Percentiles rank a stretch among this genome's conserved stretches.
Conservation (phyloP, 352 stramenopile species). For the Phytophthora boehmeriae region DNA sequence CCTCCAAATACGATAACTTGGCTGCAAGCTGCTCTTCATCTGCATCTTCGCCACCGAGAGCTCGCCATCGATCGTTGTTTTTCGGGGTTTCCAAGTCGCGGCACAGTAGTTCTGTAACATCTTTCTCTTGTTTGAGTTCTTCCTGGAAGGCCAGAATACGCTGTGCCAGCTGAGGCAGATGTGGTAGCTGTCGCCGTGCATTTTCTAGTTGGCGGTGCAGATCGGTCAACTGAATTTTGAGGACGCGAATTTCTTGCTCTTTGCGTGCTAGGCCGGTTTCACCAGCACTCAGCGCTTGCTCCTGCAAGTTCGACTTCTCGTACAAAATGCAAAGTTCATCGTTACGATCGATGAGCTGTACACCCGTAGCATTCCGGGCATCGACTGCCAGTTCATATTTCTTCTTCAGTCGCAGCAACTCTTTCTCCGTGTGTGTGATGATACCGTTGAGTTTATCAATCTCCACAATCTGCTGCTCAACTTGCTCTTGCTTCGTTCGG, state of each 20-base stretch:
- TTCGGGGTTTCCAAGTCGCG: slow-evolving; percentile 91
- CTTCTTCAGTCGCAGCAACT: slow-evolving; percentile 93
- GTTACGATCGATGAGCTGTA: slow-evolving; percentile 95
- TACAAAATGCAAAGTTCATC: slow-evolving; percentile 96
- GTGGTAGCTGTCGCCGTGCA: slow-evolving; percentile 70
- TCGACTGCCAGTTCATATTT: slow-evolving; percentile 91
- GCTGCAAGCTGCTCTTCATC: slow-evolving; percentile 87
- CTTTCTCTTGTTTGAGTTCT: slow-evolving; percentile 84
- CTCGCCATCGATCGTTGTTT: slow-evolving; percentile 88
- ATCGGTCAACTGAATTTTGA: slow-evolving; percentile 84
- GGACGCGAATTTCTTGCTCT: slow-evolving; percentile 79
- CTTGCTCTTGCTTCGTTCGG: slow-evolving; percentile 87
- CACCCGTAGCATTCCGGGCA: slow-evolving; percentile 86
- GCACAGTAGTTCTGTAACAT: slow-evolving; percentile 90
- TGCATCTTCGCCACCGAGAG: slow-evolving; percentile 88
- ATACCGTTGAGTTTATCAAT: slow-evolving; percentile 96
- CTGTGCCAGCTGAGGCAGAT: slow-evolving; percentile 82
- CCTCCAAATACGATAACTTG: slow-evolving; percentile 87
- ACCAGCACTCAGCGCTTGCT: slow-evolving; percentile 81
- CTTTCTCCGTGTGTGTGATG: slow-evolving; percentile 91
- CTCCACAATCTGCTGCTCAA: slow-evolving; percentile 95
- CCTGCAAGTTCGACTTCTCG: slow-evolving; percentile 92
- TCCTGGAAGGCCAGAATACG: slow-evolving; percentile 81
- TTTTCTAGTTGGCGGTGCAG: slow-evolving; percentile 87
- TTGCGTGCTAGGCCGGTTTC: slow-evolving; percentile 81